phyloP scores from a whole-genome alignment of 2,329 filamentous ascomycete genomes.

The Proliferodiscus dingleyae region DNA sequence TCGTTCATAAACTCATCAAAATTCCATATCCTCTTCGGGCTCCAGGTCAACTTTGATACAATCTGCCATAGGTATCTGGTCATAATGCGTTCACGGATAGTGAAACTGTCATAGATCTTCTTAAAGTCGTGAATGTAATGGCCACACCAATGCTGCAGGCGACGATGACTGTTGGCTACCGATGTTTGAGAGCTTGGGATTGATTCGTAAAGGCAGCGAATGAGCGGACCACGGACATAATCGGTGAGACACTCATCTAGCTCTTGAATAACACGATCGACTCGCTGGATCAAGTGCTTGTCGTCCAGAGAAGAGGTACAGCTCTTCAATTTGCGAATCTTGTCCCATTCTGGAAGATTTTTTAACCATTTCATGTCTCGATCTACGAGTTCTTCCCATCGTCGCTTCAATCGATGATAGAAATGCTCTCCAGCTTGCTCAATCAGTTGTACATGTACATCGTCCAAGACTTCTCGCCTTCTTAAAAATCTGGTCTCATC shows the following conservation, averaged over 20 bases:
- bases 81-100: constrained; percentile 25
- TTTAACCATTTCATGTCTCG: constrained; percentile 35
- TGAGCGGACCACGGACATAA: constrained; percentile 9
- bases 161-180: constrained; percentile 9
- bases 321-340: constrained; percentile 21
- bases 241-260: not conserved
- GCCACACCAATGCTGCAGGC: constrained; percentile 3
- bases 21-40: not conserved
- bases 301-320: not conserved
- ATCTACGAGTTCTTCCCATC: constrained; percentile 31
- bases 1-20: not conserved
- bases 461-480: constrained; percentile 39
- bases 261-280: not conserved
- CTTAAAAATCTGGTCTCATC: not conserved
- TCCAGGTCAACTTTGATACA: not conserved
- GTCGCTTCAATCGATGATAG: constrained; percentile 39
- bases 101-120: constrained; percentile 16
- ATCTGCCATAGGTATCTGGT: constrained; percentile 31
- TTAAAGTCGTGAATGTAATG: constrained; percentile 7
- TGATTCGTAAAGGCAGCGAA: constrained; percentile 11
- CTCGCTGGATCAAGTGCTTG: not conserved
- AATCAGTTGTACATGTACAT: constrained; percentile 50
- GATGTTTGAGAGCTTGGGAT: constrained; percentile 2
- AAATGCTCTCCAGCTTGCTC: constrained; percentile 53
- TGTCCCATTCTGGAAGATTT: constrained; percentile 25